phyloP scores from a whole-genome alignment of 768 basidiomycete genomes.

The Boletus edulis region DNA sequence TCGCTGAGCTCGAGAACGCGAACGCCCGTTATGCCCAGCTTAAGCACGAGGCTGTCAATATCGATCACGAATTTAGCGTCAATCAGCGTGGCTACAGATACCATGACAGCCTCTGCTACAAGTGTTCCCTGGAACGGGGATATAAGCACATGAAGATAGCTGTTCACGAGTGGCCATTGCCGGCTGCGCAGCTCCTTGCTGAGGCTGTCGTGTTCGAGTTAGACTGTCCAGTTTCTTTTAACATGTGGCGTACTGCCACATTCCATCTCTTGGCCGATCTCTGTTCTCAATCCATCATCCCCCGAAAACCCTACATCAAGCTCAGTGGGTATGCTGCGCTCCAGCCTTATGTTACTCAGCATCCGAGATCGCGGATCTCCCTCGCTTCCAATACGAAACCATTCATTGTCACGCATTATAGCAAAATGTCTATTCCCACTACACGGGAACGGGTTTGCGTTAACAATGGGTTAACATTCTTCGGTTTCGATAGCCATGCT shows the following conservation, averaged over 20 bases:
- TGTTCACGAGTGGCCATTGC: constrained; percentile 49
- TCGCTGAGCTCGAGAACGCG: constrained; percentile 23
- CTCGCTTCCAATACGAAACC: constrained; percentile 24
- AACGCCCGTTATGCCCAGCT: constrained; percentile 25
- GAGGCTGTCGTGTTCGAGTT: constrained; percentile 43
- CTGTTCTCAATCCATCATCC: constrained; percentile 15
- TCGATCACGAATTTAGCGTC: too few relatives aligned
- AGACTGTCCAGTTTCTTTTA: constrained; percentile 36
- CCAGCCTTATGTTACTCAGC: constrained; percentile 6
- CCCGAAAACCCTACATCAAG: constrained; percentile 5
- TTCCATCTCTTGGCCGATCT: constrained; percentile 39
- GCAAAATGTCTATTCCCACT: constrained; percentile 10
- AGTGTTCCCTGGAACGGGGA: too few relatives aligned
- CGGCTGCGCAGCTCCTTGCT: constrained; percentile 17
- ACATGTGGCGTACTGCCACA: constrained; percentile 43
- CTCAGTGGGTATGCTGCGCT: constrained; percentile 14
- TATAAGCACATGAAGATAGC: constrained; percentile 31
- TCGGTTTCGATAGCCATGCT: constrained; percentile 26
- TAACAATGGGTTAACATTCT: constrained; percentile 34
- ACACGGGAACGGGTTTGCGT: constrained; percentile 20
- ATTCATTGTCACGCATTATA: constrained; percentile 13
- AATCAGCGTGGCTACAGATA: too few relatives aligned
- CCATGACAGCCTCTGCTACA: too few relatives aligned
- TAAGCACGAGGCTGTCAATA: constrained; percentile 19
- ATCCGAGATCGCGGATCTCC: constrained; percentile 18